Evolutionary conservation across 2,329 filamentous ascomycete genomes (phyloP), one percentile per base, ranked within the genome.

Genomic region (Trichocomaceae sp.): DNA sequence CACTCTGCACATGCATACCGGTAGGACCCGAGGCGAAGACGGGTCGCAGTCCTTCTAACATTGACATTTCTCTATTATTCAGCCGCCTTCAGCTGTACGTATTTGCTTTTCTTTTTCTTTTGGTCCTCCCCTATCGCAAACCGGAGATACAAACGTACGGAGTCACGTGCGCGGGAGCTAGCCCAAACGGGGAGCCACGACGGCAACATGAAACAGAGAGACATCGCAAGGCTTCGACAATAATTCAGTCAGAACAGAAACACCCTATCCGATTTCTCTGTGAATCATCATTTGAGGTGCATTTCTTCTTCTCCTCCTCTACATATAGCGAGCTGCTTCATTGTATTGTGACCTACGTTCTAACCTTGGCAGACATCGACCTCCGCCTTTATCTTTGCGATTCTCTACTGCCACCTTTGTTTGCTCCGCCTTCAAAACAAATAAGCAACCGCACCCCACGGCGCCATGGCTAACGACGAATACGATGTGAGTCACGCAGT

Each of bases 381-480:
- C 2, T n/a, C 29, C 41, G 29, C 42, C 54, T 37, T 31, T 45
- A 52, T 52, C 46, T 56, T n/a, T 48, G 31, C 31, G 31, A 35
- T 15, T 13, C 31, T 15, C 17, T 31, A 47, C 51, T 3, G 47
- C 44, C 35, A 39, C 44, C 6, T 47, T 45, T 53, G 39, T 52
- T 35, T 50, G 19, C 50, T 44, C 50, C 8, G 33, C 54, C 20
- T 47, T 22, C 47, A 44, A 52, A 51, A 49, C 54, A 48, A 50
- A 31, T 35, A 53, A 26, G 8, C 44, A 47, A 22, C 45, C 15
- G 13, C n/a, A 26, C 13, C 22, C 19, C 31, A 53, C 51, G 47
- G 45, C 64, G 65, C 59, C 76, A 99, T 97, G 93, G 93, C 92
- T 72, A 99, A 97, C 86, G 93, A 99, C 83, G 93, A 99, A 82